Base-by-base conservation (phyloP, 352 stramenopile species). In the Globisporangium nodosum region DNA sequence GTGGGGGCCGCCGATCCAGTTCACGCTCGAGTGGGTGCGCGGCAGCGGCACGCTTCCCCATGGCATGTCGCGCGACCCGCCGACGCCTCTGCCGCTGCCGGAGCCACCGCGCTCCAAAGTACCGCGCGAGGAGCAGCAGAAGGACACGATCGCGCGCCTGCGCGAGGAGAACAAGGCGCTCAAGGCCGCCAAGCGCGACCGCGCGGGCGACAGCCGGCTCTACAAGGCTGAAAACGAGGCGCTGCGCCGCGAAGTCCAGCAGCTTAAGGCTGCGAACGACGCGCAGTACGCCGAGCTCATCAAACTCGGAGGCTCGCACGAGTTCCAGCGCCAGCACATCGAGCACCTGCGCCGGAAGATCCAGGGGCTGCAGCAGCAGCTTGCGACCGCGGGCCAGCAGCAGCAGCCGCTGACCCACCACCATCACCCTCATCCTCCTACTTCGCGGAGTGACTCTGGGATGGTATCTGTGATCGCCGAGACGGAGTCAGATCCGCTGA, bases 291-390 rank as follows among this genome's bases (percentile, higher is more conserved):
- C 43, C 9, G 42, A 58, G 53, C 53, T 58, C 15, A 49, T 58
- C 53, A 58, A 58, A 27, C 53, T 58, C 18, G 53, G 53, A 21
- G 31, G 53, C 43, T 58, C 53, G 27, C 53, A 58, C 53, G 53
- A 58, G 53, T 58, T 58, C 42, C 53, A 58, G 53, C 53, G 53
- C 43, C 53, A 58, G 43, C 53, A 58, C 53, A 58, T 58, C 6
- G 53, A 58, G 42, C 53, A 58, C 43, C 27, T 58, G 43, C 42
- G 53, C 2, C 53, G 43, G 24, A 58, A 52, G 53, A 58, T 58
- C 53, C 53, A 58, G 27, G 53, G 11, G 30, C 53, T 58, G n/a
- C 42, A 58, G 53, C 21, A 51, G 11, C 53, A 58, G 37, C 12
- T 51, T 13, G 37, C 42, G 3, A 20, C 33, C 33, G 33, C 6